Base-by-base conservation (phyloP, 352 stramenopile genomes). In the Pythium myriotylum region DNA sequence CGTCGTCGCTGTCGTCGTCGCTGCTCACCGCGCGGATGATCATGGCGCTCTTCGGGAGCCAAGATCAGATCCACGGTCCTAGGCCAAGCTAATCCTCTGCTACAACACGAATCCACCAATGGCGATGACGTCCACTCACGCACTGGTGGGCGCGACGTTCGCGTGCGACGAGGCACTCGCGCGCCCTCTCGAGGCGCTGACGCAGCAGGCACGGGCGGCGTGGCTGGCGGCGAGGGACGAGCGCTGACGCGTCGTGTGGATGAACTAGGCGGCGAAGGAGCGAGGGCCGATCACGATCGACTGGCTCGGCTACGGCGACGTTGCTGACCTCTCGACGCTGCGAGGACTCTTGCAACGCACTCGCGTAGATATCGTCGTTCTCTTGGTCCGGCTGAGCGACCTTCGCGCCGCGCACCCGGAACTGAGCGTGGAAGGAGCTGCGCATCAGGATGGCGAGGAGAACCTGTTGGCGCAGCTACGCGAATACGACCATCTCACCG, bases 11-110 rank as follows among this genome's bases (percentile, higher is more conserved):
- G 20, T 73, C 74, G 19, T 87, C 79, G 66, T 65, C 72, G 65
- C 84, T 74, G 42, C 72, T 88, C 24, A 73, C 77, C 1, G 84
- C 80, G 19, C 84, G 84, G 51, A 94, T 77, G 74, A 94, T 94
- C 84, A 94, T 94, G n/a, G n/a, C n/a, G n/a, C n/a, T n/a, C n/a
- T n/a, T n/a, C n/a, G n/a, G n/a, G n/a, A n/a, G n/a, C n/a, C n/a
- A 35, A 35, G 29, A 35, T 35, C 29, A 35, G 10, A n/a, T n/a
- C n/a, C n/a, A n/a, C n/a, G n/a, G n/a, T n/a, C 5, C 29, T 35
- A 35, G 10, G 29, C 29, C 29, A 35, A 35, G 29, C 29, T 35
- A 35, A 10, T 35, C n/a, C n/a, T n/a, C n/a, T n/a, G n/a, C n/a
- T n/a, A n/a, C n/a, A n/a, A n/a, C n/a, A n/a, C n/a, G n/a, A n/a